Evolutionary conservation across 805 yeast genomes (phyloP), one percentile per base, ranked within the genome.

Genomic region (Cyberlindnera suaveolens): DNA sequence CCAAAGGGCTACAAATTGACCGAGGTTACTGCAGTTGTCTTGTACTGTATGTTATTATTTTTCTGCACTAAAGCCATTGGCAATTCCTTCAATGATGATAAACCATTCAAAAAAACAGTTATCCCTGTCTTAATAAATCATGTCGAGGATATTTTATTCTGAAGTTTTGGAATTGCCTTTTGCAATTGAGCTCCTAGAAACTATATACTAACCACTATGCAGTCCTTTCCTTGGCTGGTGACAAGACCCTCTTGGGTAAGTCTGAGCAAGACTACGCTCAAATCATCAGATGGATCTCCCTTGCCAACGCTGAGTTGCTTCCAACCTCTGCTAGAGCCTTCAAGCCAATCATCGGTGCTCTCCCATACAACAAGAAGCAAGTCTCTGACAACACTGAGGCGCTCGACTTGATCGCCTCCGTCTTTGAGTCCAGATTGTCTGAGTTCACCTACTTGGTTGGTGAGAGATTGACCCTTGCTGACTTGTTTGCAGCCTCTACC

Each of bases 51-150:
- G 78, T 74, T 34, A 11, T 8, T 33, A 11, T 8, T 33, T 7
- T 7, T 3, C 9, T 23, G 20, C 31, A 27, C 30, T 31, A n/a
- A 26, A n/a, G 23, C 16, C 17, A 32, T 16, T 30, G 26, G 17
- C 29, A 27, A 31, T 13, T 23, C 30, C 16, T 57, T 53, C 61
- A 60, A 63, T 79, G 86, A 80, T 80, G 85, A 80, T 68, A 72
- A 62, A 65, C 47, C 61, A 66, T 68, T 60, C 58, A 32, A 36
- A 43, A 58, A 64, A 68, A 81, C 87, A 81, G 87, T 81, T 81
- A 81, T 81, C 87, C 87, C 87, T 81, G 87, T 81, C 87, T 81
- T 80, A 81, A 81, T 64, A 78, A 51, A 78, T 62, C 61, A 75
- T 81, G 86, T 80, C 86, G 86, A 81, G 82, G 71, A 65, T 66